Base-by-base conservation (phyloP, 2,329 filamentous ascomycete genomes). In the Colletotrichum paranaense region DNA sequence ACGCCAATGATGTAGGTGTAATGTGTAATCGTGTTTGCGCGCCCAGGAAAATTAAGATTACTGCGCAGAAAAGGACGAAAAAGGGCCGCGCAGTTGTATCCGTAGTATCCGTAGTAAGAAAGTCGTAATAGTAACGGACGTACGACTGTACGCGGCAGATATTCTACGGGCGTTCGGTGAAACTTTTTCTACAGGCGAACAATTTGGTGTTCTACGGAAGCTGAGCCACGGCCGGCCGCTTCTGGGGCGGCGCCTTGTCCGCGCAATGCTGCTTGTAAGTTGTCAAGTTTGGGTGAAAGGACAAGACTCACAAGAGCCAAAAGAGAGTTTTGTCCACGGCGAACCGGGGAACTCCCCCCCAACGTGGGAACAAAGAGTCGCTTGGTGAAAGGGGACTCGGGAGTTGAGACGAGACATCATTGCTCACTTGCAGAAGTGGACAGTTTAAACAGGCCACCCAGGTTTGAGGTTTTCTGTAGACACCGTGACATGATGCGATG, bases 361-460 rank as follows among this genome's bases (percentile, higher is more conserved):
- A 6, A 6, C 28, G 49, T 19, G 26, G 46, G 60, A 38, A 62
- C 60, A 62, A 62, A 52, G 60, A 62, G 60, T 11, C 26, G 42
- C 60, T 9, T 26, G n/a, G 12, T 11, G 14, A 26, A 22, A 9
- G 38, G 60, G 49, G 22, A 32, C 60, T 52, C 42, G 38, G 35
- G 42, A 62, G 42, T 62, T 62, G 42, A 24, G 60, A 62, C 60
- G 60, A 52, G 60, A 46, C 42, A 46, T 46, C 19, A 22, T 24
- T 62, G 59, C 26, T 42, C 49, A 30, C n/a, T 26, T 35, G 46
- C 32, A 55, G 30, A 42, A 35, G 42, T 28, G 52, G 35, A 30
- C 63, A 60, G 58, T 35, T 16, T 46, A 19, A 35, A 46, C 58
- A 49, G 42, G 42, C 42, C 42, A 49, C 42, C 42, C 42, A n/a